Conservation (phyloP, 2,329 filamentous ascomycete genomes). For the Neonectria magnoliae region DNA sequence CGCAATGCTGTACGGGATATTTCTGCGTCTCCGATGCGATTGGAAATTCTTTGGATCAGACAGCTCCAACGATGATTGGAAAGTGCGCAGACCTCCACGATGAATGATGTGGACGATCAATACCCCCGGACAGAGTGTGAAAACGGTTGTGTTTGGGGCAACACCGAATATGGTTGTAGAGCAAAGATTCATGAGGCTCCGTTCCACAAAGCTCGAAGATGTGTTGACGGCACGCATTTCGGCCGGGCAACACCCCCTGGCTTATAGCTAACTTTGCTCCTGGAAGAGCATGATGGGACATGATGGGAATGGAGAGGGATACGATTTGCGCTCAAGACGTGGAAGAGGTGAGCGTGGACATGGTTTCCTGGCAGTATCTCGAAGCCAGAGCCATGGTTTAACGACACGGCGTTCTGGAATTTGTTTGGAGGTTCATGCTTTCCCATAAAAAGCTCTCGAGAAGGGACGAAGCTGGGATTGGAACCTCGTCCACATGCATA, state of each 20-base stretch:
- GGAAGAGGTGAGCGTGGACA: not conserved
- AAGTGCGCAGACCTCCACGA: not conserved
- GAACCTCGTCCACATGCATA: conserved; percentile 12
- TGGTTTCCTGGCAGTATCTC: conserved; percentile 6
- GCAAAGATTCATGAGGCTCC: not conserved
- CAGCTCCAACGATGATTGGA: not conserved
- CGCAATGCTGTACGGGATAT: not conserved
- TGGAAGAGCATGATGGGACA: not conserved
- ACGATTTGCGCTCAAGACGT: not conserved
- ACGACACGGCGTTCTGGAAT: conserved; percentile 23
- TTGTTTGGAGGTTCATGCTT: conserved; percentile 19
- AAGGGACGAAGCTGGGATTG: conserved; percentile 12
- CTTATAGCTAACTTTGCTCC: not conserved
- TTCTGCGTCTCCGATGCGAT: not conserved
- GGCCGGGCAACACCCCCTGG: not conserved
- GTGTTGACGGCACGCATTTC: not conserved
- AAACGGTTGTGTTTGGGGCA: not conserved
- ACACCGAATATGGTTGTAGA: not conserved
- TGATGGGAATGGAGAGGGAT: not conserved
- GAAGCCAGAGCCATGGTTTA: conserved; percentile 12
- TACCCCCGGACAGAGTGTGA: not conserved
- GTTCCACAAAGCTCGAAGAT: not conserved
- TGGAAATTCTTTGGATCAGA: not conserved
- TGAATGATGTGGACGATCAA: not conserved
- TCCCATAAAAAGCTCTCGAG: conserved; percentile 3